Conservation (phyloP, 495 filamentous ascomycete species). For the Neurospora pannonica region DNA sequence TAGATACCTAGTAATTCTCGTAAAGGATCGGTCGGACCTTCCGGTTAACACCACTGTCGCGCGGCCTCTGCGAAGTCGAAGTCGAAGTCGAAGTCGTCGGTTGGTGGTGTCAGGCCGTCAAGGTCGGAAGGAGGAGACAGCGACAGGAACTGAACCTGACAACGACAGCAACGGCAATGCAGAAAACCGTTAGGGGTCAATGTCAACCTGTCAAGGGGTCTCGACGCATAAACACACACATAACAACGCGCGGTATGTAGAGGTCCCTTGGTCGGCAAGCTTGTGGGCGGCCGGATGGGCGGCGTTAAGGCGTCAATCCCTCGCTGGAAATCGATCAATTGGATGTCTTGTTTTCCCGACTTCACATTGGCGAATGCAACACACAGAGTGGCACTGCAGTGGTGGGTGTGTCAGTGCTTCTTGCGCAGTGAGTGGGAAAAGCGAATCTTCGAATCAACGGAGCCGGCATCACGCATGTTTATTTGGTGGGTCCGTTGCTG, state of each 20-base stretch:
- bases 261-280: not conserved
- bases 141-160: not conserved
- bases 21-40: not conserved
- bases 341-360: not conserved
- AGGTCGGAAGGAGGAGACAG: not conserved
- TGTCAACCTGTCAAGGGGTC: not conserved
- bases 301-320: not conserved
- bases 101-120: not conserved
- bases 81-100: not conserved
- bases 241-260: not conserved
- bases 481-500: constrained; percentile 11
- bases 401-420: not conserved
- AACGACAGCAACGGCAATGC: not conserved
- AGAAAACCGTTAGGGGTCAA: not conserved
- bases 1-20: not conserved
- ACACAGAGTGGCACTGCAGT: not conserved
- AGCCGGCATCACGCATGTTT: constrained; percentile 1
- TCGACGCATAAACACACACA: not conserved
- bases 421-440: not conserved
- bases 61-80: not conserved
- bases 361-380: not conserved
- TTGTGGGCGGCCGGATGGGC: not conserved
- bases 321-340: not conserved
- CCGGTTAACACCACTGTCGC: not conserved
- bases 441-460: not conserved